These are phyloP conservation scores for Arthroderma uncinatum DNA, from an alignment of 2,329 filamentous ascomycete species.

Conservation along the genomic window DNA sequence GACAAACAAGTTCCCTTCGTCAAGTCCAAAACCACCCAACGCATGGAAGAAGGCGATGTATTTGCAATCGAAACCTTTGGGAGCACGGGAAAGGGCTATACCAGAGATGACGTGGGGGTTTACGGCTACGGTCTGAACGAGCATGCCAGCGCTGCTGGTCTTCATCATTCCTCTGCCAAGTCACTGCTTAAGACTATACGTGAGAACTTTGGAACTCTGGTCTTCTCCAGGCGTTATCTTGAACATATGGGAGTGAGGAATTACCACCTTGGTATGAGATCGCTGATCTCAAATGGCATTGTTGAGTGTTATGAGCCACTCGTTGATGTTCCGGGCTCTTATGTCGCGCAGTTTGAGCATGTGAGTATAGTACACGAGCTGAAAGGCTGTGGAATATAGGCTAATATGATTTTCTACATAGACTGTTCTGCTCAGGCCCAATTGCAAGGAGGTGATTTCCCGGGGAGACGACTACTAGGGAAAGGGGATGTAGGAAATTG, in stretches of 20 bases:
- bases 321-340: constrained; percentile 48
- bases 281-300: constrained; percentile 46
- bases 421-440: constrained; percentile 36
- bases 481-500: not conserved
- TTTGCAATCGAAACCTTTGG: constrained; percentile 52
- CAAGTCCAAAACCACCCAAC: constrained; percentile 30
- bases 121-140: constrained; percentile 43
- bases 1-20: constrained; percentile 46
- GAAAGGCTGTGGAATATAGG: constrained; percentile 19
- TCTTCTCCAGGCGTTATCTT: constrained; percentile 52
- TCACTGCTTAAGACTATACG: constrained; percentile 48
- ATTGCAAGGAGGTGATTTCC: constrained; percentile 42
- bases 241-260: constrained; percentile 51
- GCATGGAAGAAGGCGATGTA: constrained; percentile 49
- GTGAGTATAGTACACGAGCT: constrained; percentile 20
- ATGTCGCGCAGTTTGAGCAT: constrained; percentile 55
- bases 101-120: constrained; percentile 41
- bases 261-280: constrained; percentile 51
- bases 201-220: constrained; percentile 51
- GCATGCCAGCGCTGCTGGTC: constrained; percentile 26
- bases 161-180: constrained; percentile 45
- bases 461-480: constrained; percentile 43
- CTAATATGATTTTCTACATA: constrained; percentile 26
- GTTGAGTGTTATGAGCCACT: constrained; percentile 48
- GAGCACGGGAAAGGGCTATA: constrained; percentile 41